Percentiles rank a stretch among this genome's conserved stretches.
Evolutionary conservation across 2,329 filamentous ascomycete genomes (phyloP).

Genomic region (Keithomyces neogunnii): DNA sequence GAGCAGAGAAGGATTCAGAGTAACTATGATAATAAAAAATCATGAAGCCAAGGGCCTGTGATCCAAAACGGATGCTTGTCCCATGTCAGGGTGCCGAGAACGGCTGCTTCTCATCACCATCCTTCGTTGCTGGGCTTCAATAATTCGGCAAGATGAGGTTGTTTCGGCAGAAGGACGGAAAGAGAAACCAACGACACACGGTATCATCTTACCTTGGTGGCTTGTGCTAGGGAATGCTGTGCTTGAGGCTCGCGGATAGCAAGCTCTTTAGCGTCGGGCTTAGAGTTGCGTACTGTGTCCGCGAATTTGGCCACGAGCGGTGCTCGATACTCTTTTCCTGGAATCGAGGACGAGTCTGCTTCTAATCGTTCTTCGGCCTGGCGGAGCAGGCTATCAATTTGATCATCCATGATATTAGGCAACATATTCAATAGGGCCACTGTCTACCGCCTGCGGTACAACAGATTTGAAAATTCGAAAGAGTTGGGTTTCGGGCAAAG

Average conservation of each 20-base stretch:
- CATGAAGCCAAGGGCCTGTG: conserved; percentile 50
- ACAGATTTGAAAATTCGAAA: background rate
- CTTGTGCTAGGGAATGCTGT: background rate
- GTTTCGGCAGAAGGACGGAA: background rate
- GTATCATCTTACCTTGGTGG: background rate
- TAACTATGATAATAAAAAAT: conserved; percentile 59
- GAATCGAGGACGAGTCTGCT: conserved; percentile 1
- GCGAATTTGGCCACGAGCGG: background rate
- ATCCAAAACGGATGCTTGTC: conserved; percentile 32
- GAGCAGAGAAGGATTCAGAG: conserved; percentile 43
- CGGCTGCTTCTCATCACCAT: conserved; percentile 33
- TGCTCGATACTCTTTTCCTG: background rate
- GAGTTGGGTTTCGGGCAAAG: background rate
- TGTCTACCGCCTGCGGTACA: background rate
- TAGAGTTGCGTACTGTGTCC: background rate
- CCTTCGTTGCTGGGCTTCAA: background rate
- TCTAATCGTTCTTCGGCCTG: conserved; percentile 8
- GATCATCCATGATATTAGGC: conserved; percentile 8
- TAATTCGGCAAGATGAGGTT: background rate
- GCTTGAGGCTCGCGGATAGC: background rate
- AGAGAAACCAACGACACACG: background rate
- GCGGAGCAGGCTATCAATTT: conserved; percentile 10
- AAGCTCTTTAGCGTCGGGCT: background rate
- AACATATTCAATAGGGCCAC: conserved; percentile 5
- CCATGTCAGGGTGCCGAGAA: conserved; percentile 28